Evolutionary conservation across 441 rosid species (phyloP), one percentile per base, ranked within the genome.

Genomic region (Populus hybrid): DNA sequence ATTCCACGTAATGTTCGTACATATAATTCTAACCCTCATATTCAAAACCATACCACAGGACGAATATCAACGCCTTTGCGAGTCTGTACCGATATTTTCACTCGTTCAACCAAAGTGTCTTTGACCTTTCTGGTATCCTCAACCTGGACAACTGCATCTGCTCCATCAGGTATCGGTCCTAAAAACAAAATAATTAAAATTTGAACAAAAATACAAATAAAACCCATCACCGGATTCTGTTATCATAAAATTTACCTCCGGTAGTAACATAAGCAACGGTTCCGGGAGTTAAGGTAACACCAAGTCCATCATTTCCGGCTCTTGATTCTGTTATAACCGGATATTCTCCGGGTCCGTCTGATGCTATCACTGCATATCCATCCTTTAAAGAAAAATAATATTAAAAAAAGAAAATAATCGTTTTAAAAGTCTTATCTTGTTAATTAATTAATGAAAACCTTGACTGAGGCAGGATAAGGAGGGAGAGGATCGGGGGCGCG

Each of bases 271-370:
- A 96, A 65, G 98, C 98, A 85, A 94, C 93, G 71, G 99, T 91
- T 71, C 98, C 97, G 57, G 98, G 90, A 79, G 90, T 89, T 73
- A 96, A 87, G 34, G 83, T 87, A 59, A 96, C 93, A 63, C 93
- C 98, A 67, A 94, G 74, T 32, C 92, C 99, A 84, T 94, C 98
- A 79, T 92, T 93, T 81, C 99, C 98, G 81, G 99, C 99, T 86
- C 98, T 91, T 26, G 98, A 93, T 84, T 96, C 99, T 14, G 94
- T 84, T 76, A 96, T 88, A 64, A 96, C 90, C 8, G 91, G 90
- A 80, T 96, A 96, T 38, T 89, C 98, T 34, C 98, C 98, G n/a
- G 96, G 99, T 14, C 99, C 99, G 85, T 96, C 97, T n/a, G 97
- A 89, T 73, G 97, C 92, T 83, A 94, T 78, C 68, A 93, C 99